Evolutionary conservation across 805 yeast genomes (phyloP).

Genomic region (Maudiozyma turicensis): DNA sequence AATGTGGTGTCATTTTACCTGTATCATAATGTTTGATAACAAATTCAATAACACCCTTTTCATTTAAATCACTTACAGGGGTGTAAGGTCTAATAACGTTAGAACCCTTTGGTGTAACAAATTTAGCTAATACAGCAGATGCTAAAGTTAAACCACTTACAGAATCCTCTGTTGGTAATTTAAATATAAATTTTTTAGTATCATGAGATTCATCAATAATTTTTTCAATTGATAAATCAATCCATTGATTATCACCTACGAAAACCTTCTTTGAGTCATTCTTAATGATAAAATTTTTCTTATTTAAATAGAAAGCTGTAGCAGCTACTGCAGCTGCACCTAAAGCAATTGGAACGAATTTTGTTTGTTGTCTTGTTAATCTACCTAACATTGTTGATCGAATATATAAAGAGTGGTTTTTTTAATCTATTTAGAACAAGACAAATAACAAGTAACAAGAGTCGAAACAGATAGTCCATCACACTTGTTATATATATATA

Average conservation of each 20-base stretch:
- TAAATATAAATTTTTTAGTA: slow-evolving; percentile 62
- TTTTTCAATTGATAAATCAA: slow-evolving; percentile 48
- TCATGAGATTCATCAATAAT: slow-evolving; percentile 43
- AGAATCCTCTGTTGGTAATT: slow-evolving; percentile 55
- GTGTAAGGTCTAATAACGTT: slow-evolving; percentile 85
- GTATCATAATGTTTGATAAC: slow-evolving; percentile 75
- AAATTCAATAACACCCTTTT: slow-evolving; percentile 67
- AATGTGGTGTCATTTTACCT: slow-evolving; percentile 76
- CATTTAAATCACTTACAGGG: slow-evolving; percentile 64
- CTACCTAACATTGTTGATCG: slow-evolving; percentile 16
- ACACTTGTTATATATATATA: no score
- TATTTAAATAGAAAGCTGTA: slow-evolving; percentile 13
- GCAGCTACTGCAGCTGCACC: slow-evolving; percentile 38
- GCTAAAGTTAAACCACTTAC: slow-evolving; percentile 73
- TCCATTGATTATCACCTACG: slow-evolving; percentile 58
- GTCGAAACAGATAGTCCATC: no score
- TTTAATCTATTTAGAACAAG: background rate
- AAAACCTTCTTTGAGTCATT: slow-evolving; percentile 35
- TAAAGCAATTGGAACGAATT: slow-evolving; percentile 32
- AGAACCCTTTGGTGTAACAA: slow-evolving; percentile 71
- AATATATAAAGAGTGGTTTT: no score
- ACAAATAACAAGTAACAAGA: no score
- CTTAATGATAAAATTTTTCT: slow-evolving; percentile 15
- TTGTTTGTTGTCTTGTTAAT: slow-evolving; percentile 15
- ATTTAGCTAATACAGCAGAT: slow-evolving; percentile 73